Evolutionary conservation across 495 filamentous ascomycete species (phyloP), one percentile per base, ranked within the genome.

Genomic region (Platismatia glauca): DNA sequence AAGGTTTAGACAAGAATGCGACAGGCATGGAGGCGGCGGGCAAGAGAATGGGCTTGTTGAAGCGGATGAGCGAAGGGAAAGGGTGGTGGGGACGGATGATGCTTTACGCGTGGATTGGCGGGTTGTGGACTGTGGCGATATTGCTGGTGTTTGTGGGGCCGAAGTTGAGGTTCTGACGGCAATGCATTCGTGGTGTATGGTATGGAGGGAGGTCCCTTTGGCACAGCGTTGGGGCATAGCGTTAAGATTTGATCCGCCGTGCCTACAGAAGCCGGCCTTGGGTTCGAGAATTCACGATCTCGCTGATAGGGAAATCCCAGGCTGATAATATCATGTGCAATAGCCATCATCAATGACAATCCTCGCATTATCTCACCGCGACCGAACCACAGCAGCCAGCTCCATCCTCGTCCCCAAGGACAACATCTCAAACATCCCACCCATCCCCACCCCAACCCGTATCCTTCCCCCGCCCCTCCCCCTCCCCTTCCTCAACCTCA

Each of bases 61-160:
- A 81, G 66, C 77, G 80, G 31, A 86, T 93, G 82, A 89, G 84
- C 27, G 91, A 95, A 77, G 91, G 90, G 13, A 84, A 86, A 70
- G 91, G 91, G 1, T 93, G 86, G 88, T 91, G 82, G 88, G 91
- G 88, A 22, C 71, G 91, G 58, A 83, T 96, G 78, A 78, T 89
- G 79, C 77, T 96, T 57, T 95, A 95, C 80, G 86, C 78, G 18
- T 86, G 86, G 79, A 91, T 96, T 55, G 86, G 84, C 59, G 90
- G 84, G 58, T 65, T 96, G 67, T 90, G 88, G 84, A 69, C 94
- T 20, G 72, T 87, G 44, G 81, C 89, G 3, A 73, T 95, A 20
- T 64, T 90, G 70, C 72, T 96, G 63, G 90, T 95, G 3, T 89
- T 86, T 76, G 79, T 93, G 61, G 74, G 87, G 68, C 91, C 91